phyloP scores from a whole-genome alignment of 2,329 filamentous ascomycete genomes.

The Botrytis hyacinthi region DNA sequence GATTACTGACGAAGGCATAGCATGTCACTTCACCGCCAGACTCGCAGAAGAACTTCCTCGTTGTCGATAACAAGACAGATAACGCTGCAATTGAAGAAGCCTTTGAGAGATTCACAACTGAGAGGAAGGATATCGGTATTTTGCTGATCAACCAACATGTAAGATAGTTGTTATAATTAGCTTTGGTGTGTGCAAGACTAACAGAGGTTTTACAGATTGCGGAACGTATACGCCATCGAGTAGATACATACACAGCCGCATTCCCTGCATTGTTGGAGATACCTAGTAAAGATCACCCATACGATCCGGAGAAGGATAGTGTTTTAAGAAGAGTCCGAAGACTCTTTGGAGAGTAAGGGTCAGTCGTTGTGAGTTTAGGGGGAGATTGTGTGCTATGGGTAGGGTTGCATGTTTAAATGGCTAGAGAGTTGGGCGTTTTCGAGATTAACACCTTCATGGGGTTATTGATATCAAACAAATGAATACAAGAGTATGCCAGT shows the following conservation, averaged over 20 bases:
- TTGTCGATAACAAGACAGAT: conserved; percentile 93
- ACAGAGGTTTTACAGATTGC: conserved; percentile 63
- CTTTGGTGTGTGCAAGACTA: neutral
- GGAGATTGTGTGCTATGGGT: conserved; percentile 5
- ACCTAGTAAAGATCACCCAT: conserved; percentile 97
- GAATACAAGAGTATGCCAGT: conserved; percentile 25
- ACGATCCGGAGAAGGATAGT: conserved; percentile 98
- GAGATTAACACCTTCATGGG: conserved; percentile 14
- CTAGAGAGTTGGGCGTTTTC: conserved; percentile 20
- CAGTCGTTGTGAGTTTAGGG: conserved; percentile 10
- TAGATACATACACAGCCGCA: conserved; percentile 89
- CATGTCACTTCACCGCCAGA: conserved; percentile 89
- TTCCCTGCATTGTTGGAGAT: conserved; percentile 98
- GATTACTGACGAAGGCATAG: conserved; percentile 46
- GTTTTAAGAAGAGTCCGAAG: conserved; percentile 83
- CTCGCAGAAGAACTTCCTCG: conserved; percentile 94
- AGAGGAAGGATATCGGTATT: conserved; percentile 95
- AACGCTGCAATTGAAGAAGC: conserved; percentile 81
- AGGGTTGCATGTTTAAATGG: conserved; percentile 19
- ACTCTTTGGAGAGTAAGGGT: conserved; percentile 64
- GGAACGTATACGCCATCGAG: conserved; percentile 84
- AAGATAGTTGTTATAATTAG: conserved; percentile 34
- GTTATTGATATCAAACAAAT: conserved; percentile 20
- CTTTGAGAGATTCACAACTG: conserved; percentile 83
- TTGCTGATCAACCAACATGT: conserved; percentile 98